phyloP scores from a whole-genome alignment of 2,329 filamentous ascomycete species.

The Alternaria arborescens region DNA sequence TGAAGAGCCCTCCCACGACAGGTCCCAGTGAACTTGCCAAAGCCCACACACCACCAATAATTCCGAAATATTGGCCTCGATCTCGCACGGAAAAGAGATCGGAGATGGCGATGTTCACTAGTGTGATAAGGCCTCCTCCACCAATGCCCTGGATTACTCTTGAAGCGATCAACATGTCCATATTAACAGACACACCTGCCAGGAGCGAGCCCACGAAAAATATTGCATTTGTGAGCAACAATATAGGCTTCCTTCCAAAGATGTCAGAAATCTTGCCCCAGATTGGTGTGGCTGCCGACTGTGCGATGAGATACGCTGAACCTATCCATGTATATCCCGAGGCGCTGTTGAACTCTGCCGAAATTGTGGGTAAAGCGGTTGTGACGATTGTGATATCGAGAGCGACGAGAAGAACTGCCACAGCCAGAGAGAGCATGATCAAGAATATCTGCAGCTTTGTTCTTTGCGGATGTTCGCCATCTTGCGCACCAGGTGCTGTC shows the following conservation, averaged over 20 bases:
- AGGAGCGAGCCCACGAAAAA: conserved; percentile 71
- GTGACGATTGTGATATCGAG: conserved; percentile 71
- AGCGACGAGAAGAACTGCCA: conserved; percentile 68
- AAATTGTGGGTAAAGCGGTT: conserved; percentile 68
- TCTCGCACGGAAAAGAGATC: conserved; percentile 69
- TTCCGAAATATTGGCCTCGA: conserved; percentile 68
- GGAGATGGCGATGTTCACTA: conserved; percentile 70
- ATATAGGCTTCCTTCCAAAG: conserved; percentile 70
- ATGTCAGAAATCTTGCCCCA: conserved; percentile 74
- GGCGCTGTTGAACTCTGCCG: conserved; percentile 60
- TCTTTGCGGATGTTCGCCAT: conserved; percentile 41
- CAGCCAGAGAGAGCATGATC: conserved; percentile 60
- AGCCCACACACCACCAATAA: conserved; percentile 74
- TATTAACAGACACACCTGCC: conserved; percentile 65
- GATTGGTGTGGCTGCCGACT: conserved; percentile 61
- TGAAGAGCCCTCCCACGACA: conserved; percentile 72
- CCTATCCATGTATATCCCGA: conserved; percentile 64
- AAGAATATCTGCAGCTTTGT: conserved; percentile 56
- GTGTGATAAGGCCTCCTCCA: conserved; percentile 69
- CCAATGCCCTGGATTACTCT: conserved; percentile 70
- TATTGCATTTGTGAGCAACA: conserved; percentile 66
- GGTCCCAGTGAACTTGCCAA: conserved; percentile 72
- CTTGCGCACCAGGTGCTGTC: conserved; percentile 24
- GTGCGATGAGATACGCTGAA: conserved; percentile 60
- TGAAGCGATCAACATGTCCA: conserved; percentile 69